A percentile compares a stretch with the other conserved stretches of the same genome.
Conservation (phyloP, 768 basidiomycete species). For the Multifurca ochricompacta region DNA sequence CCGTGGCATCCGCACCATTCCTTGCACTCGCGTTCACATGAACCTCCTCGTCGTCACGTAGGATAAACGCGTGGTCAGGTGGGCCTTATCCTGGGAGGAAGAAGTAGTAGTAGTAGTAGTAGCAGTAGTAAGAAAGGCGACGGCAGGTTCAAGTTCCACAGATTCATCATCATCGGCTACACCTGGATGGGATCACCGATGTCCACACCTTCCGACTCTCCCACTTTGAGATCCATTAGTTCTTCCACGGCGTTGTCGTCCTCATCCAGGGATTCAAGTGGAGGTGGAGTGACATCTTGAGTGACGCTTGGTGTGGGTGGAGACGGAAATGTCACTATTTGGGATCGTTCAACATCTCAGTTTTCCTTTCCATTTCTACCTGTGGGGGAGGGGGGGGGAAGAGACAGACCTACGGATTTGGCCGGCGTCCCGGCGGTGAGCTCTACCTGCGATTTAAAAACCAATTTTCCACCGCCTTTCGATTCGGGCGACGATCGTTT, state of each 20-base stretch:
- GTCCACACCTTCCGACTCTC: neutral
- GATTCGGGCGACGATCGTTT: neutral
- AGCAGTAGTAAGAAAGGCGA: too few species aligned
- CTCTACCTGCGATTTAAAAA: neutral
- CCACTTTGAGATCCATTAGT: neutral
- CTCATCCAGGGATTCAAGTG: slow-evolving; percentile 2
- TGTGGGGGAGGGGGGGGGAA: neutral
- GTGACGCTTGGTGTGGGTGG: neutral
- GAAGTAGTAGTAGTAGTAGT: neutral
- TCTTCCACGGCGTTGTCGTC: slow-evolving; percentile 5
- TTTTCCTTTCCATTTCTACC: neutral
- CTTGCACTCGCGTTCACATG: too few species aligned
- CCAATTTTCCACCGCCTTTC: neutral
- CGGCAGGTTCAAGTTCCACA: too few species aligned
- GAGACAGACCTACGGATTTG: neutral
- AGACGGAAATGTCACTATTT: neutral
- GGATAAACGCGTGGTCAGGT: neutral
- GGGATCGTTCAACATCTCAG: neutral
- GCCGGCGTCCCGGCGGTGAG: neutral
- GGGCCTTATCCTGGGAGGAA: neutral
- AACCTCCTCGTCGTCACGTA: too few species aligned
- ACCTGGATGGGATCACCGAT: neutral
- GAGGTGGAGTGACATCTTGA: neutral
- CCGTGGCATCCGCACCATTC: neutral
- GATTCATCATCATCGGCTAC: too few species aligned